phyloP scores from a whole-genome alignment of 2,329 filamentous ascomycete genomes.

The Lecanoromycetidae sp. region DNA sequence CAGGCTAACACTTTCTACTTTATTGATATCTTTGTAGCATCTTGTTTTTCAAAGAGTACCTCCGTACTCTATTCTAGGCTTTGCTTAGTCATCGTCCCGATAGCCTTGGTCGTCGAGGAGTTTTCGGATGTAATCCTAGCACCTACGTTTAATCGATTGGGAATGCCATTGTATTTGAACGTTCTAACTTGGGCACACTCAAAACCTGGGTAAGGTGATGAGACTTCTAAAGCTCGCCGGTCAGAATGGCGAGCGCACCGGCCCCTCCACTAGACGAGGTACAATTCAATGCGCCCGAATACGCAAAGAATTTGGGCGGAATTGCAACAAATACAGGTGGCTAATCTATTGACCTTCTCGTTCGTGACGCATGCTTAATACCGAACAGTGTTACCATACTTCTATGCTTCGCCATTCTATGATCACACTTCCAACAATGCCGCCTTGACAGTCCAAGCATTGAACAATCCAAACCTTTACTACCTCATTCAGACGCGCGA shows the following conservation, averaged over 20 bases:
- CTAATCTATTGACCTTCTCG: neutral
- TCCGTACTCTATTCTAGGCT: no score
- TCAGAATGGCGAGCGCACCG: conserved; percentile 1
- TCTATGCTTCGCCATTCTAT: conserved; percentile 51
- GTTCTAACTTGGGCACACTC: no score
- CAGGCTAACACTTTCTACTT: no score
- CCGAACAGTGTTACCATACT: conserved; percentile 46
- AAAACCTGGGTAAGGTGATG: no score
- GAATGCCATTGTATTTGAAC: no score
- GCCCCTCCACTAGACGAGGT: conserved; percentile 21
- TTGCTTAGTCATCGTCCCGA: no score
- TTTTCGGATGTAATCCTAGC: no score
- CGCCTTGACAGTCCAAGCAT: conserved; percentile 41
- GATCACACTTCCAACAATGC: conserved; percentile 50
- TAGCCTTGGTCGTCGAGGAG: no score
- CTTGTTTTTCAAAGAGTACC: no score
- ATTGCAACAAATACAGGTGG: conserved; percentile 21
- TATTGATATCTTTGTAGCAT: no score
- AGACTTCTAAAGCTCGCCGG: no score
- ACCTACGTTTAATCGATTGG: no score
- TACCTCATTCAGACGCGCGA: conserved; percentile 43
- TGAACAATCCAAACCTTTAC: conserved; percentile 37
- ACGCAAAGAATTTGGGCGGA: conserved; percentile 19
- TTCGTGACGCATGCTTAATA: neutral
- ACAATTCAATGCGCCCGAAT: conserved; percentile 19